A percentile compares a stretch with the other conserved stretches of the same genome.
phyloP scores from a whole-genome alignment of 306 rosid species.

The Cucumis hystrix region DNA sequence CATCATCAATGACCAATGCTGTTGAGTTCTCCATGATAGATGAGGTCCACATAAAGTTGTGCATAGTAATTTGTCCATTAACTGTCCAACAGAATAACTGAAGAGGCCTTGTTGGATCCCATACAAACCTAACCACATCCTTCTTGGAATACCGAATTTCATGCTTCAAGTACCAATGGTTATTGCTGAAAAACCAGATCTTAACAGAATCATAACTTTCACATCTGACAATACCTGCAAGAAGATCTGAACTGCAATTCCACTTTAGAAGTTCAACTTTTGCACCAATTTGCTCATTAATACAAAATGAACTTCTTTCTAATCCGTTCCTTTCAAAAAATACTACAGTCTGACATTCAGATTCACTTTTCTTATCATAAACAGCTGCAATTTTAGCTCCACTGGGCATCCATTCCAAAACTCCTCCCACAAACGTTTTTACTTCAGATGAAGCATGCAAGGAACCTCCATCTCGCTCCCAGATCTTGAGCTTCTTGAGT shows the following conservation, averaged over 20 bases:
- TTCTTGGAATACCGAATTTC: conserved; percentile 62
- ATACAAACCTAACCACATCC: conserved; percentile 53
- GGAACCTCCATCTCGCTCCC: conserved; percentile 81
- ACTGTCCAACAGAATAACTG: conserved; percentile 85
- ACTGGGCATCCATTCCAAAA: conserved; percentile 94
- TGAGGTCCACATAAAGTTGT: conserved; percentile 62
- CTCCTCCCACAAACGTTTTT: conserved; percentile 44
- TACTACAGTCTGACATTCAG: conserved; percentile 53
- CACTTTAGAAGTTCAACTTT: conserved; percentile 54
- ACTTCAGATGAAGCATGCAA: conserved; percentile 63
- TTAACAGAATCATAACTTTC: conserved; percentile 54
- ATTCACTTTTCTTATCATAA: conserved; percentile 44
- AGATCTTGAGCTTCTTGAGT: conserved; percentile 55
- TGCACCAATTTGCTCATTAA: conserved; percentile 39
- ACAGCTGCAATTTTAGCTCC: conserved; percentile 91
- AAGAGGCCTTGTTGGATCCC: conserved; percentile 72
- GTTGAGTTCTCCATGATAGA: conserved; percentile 65
- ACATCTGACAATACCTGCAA: conserved; percentile 70
- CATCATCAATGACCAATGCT: conserved; percentile 64
- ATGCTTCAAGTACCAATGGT: conserved; percentile 80
- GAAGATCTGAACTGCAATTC: conserved; percentile 98
- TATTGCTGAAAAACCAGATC: conserved; percentile 83
- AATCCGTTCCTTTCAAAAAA: conserved; percentile 92
- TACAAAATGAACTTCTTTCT: conserved; percentile 63
- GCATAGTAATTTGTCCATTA: conserved; percentile 54